Base-by-base conservation (phyloP, 345 rosid species). In the Excoecaria agallocha region DNA sequence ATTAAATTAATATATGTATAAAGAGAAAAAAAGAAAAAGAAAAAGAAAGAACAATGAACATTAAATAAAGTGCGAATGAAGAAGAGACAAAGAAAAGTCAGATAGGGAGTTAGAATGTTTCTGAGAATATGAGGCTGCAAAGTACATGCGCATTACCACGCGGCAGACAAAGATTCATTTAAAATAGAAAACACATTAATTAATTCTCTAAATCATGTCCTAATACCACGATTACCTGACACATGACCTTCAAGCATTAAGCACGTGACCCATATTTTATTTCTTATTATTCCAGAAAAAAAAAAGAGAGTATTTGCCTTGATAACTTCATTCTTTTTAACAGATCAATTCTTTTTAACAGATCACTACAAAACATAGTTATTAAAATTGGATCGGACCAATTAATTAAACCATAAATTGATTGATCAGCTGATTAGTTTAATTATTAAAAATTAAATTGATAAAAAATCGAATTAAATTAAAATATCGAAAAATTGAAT, bases 91-190 rank as follows among this genome's bases (percentile, higher is more conserved):
- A 62, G 55, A 69, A n/a, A 43, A 49, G 55, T 57, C 39, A 12
- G 19, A 35, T 3, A 52, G 58, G 43, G 56, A 1, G 35, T 3
- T 4, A 20, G 9, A 57, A 55, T 71, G 54, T 54, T 61, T 57
- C 64, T 43, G 74, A 71, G 52, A 35, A 59, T 16, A 62, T 51
- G 25, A 11, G 70, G 52, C 24, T 16, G 35, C 56, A 58, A 38
- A 70, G 82, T 52, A 77, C 82, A 86, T 85, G 87, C 87, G 91
- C 91, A 84, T 45, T 56, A 72, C 77, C 86, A 87, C 81, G 84
- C 83, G 89, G 87, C 92, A 68, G 83, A 83, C 77, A 79, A 62
- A 51, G 75, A 74, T 84, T 62, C 65, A 70, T 59, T 74, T 55
- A 12, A 69, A 77, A 43, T 49, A 30, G 30, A 30, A 30, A 30